Conservation (phyloP, 2,329 filamentous ascomycete genomes). For the Plectosphaerella plurivora region DNA sequence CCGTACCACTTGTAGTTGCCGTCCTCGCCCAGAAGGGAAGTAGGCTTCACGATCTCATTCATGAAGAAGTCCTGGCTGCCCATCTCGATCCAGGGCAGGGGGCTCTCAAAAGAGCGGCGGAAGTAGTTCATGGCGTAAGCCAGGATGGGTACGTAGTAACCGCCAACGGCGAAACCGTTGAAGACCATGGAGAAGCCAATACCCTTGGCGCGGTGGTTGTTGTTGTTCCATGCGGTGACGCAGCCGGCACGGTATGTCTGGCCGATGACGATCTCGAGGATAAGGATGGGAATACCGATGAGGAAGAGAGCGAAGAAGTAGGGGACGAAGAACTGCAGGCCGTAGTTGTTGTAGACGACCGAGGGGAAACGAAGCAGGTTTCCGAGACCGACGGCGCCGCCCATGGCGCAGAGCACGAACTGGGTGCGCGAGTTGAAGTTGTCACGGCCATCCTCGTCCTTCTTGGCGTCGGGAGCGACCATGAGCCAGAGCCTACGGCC, state of each 20-base stretch:
- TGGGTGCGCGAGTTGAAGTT: conserved; percentile 43
- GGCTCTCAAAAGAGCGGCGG: conserved; percentile 44
- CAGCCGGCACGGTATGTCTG: conserved; percentile 51
- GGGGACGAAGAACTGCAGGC: conserved; percentile 53
- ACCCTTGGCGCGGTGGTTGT: conserved; percentile 44
- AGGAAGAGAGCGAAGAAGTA: conserved; percentile 46
- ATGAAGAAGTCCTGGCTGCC: conserved; percentile 35
- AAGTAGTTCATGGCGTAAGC: conserved; percentile 54
- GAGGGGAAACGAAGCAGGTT: conserved; percentile 53
- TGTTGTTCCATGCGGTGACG: conserved; percentile 45
- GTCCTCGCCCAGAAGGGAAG: conserved; percentile 20
- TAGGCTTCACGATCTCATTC: conserved; percentile 1
- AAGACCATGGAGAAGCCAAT: conserved; percentile 45
- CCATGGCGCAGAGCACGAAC: conserved; percentile 46
- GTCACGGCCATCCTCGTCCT: conserved; percentile 26
- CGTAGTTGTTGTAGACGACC: conserved; percentile 51
- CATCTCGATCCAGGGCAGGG: conserved; percentile 43
- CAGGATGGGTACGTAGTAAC: conserved; percentile 50
- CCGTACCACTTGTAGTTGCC: conserved; percentile 35
- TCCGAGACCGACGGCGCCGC: conserved; percentile 48
- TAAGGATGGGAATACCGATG: conserved; percentile 49
- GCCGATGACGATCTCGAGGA: conserved; percentile 61
- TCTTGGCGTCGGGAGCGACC: conserved; percentile 16
- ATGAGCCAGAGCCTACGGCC: conserved; percentile 9
- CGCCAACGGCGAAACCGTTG: conserved; percentile 43